Conservation (phyloP, 1,139 yeast genomes). For the Yamadazyma membranifaciens region DNA sequence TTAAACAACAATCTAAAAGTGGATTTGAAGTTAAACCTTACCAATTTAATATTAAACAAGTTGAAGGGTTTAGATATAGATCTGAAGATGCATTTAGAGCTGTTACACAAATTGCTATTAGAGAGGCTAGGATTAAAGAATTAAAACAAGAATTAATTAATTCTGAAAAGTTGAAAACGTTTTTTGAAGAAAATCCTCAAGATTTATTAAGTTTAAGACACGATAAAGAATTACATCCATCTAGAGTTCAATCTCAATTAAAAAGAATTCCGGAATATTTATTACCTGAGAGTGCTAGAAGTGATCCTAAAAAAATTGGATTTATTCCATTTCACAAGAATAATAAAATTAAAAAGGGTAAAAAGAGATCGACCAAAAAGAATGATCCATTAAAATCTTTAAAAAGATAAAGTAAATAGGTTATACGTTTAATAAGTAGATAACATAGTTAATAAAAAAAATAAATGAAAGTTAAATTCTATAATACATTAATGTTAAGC, state of each 20-base stretch:
- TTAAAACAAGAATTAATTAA: conserved; percentile 83
- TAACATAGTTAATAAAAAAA: neutral
- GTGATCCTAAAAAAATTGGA: conserved; percentile 58
- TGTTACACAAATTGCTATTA: conserved; percentile 81
- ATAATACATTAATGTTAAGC: conserved; percentile 4
- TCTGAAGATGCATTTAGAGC: conserved; percentile 97
- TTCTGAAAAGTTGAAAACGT: conserved; percentile 87
- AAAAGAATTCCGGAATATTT: conserved; percentile 92
- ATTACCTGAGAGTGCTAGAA: conserved; percentile 76
- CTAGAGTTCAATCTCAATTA: conserved; percentile 80
- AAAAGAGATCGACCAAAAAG: conserved; percentile 39
- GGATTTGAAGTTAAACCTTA: conserved; percentile 81
- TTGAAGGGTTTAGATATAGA: conserved; percentile 94
- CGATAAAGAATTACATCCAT: conserved; percentile 82
- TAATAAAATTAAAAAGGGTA: conserved; percentile 44
- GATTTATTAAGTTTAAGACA: conserved; percentile 87
- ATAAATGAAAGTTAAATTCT: neutral
- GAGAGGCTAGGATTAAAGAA: conserved; percentile 93
- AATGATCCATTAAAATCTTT: conserved; percentile 70
- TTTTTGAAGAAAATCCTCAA: conserved; percentile 97
- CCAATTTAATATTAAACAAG: conserved; percentile 87
- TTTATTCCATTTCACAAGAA: conserved; percentile 75
- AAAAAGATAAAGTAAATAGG: conserved; percentile 14
- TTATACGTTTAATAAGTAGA: too few species aligned
- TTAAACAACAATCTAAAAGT: conserved; percentile 70